A percentile compares a stretch with the other conserved stretches of the same genome.
phyloP scores from a whole-genome alignment of 2,329 filamentous ascomycete species.

The Fusarium sp. region DNA sequence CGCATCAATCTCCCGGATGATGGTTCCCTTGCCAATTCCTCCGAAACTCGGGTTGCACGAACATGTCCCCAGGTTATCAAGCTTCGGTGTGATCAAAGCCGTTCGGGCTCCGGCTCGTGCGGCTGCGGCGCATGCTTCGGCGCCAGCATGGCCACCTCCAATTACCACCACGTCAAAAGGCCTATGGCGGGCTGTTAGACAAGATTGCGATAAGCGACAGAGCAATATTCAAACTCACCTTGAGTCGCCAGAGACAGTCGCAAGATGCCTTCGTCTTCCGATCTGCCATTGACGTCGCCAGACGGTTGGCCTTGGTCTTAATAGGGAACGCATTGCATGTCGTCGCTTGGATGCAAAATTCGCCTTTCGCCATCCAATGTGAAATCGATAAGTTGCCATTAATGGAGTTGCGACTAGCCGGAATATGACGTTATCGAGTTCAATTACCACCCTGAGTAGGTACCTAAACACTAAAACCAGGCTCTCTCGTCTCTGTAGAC shows the following conservation, averaged over 20 bases:
- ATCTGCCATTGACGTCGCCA: conserved; percentile 33
- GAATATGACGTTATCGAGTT: conserved; percentile 25
- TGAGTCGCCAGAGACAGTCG: conserved; percentile 47
- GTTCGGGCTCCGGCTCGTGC: conserved; percentile 90
- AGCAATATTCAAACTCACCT: conserved; percentile 39
- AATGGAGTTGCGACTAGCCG: conserved; percentile 16
- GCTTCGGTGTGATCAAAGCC: conserved; percentile 87
- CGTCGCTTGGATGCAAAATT: conserved; percentile 29
- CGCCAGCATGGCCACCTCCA: conserved; percentile 94
- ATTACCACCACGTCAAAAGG: conserved; percentile 94
- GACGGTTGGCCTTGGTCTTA: conserved; percentile 38
- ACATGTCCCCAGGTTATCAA: conserved; percentile 92
- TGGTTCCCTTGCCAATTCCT: conserved; percentile 98
- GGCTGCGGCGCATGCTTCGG: conserved; percentile 91
- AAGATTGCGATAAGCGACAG: not conserved
- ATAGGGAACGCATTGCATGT: conserved; percentile 47
- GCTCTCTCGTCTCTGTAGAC: not conserved
- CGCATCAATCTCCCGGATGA: conserved; percentile 94
- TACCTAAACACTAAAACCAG: not conserved
- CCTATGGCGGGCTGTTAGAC: conserved; percentile 53
- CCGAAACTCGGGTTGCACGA: conserved; percentile 98
- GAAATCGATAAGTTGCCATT: conserved; percentile 14
- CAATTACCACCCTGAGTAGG: not conserved
- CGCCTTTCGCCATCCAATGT: conserved; percentile 15
- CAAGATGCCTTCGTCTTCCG: conserved; percentile 41